Percentiles rank a stretch among this genome's conserved stretches.
Evolutionary conservation across 768 basidiomycete genomes (phyloP).

Genomic region (Xerocomellus chrysenteron): DNA sequence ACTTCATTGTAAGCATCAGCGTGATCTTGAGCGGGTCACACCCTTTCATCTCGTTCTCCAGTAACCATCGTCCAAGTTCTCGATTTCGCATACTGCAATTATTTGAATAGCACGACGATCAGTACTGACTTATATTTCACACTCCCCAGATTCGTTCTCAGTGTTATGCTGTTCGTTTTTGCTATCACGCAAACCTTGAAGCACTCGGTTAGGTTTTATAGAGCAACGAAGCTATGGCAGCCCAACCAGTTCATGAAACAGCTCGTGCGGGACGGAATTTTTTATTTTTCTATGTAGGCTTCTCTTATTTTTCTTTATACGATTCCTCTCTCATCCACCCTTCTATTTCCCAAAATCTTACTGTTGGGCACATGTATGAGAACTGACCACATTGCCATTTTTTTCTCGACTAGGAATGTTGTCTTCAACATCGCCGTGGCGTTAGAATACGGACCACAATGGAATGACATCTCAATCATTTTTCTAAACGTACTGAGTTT

Average conservation of each 20-base stretch:
- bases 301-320: too few species aligned
- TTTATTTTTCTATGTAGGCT: slow-evolving; percentile 4
- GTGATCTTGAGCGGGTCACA: background rate
- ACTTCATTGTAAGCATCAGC: too few species aligned
- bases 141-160: background rate
- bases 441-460: background rate
- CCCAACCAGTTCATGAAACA: background rate
- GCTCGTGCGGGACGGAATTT: background rate
- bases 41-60: too few species aligned
- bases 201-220: background rate
- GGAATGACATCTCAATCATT: too few species aligned
- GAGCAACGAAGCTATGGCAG: background rate
- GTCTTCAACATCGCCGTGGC: background rate
- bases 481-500: background rate
- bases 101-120: background rate
- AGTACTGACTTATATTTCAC: background rate
- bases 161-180: background rate
- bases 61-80: background rate
- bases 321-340: too few species aligned
- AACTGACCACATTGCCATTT: background rate
- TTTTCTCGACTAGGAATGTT: background rate
- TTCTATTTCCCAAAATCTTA: background rate
- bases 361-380: background rate
- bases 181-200: background rate
- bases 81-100: background rate